Percentiles rank a stretch among this genome's conserved stretches.
These are phyloP conservation scores for Mycena sp. DNA, from an alignment of 1,284 basidiomycete genomes.

Conservation along the genomic window DNA sequence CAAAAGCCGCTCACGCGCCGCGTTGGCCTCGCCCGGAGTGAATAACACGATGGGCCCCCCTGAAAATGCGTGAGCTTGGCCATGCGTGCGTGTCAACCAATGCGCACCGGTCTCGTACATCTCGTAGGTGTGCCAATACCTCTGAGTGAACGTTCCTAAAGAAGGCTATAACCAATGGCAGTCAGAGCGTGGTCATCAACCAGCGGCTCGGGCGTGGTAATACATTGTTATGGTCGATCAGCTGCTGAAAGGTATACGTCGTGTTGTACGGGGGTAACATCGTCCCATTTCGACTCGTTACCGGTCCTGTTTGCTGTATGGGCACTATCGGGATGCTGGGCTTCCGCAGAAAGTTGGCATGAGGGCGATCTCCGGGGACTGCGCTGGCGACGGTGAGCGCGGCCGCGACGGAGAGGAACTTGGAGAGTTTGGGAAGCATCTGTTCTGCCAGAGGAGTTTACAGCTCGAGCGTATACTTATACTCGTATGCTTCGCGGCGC, in stretches of 20 bases:
- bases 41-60: conserved; percentile 77
- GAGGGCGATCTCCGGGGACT: conserved; percentile 9
- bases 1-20: conserved; percentile 37
- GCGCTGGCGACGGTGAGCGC: conserved; percentile 11
- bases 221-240: conserved; percentile 73
- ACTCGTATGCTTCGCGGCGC: not conserved
- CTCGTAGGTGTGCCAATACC: conserved; percentile 74
- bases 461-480: conserved; percentile 12
- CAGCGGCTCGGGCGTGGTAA: not conserved
- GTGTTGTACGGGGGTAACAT: conserved; percentile 56
- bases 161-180: conserved; percentile 47
- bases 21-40: conserved; percentile 57
- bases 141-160: conserved; percentile 82
- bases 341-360: conserved; percentile 46
- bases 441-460: not conserved
- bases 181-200: not conserved
- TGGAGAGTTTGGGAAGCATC: conserved; percentile 23
- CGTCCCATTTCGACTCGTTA: conserved; percentile 54
- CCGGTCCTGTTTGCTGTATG: conserved; percentile 40
- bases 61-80: conserved; percentile 2
- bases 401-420: conserved; percentile 13
- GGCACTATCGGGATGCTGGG: conserved; percentile 48
- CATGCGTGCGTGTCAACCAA: not conserved
- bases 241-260: conserved; percentile 71
- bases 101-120: conserved; percentile 62